Conservation (phyloP, 1,284 basidiomycete species). For the Flammula alnicola region DNA sequence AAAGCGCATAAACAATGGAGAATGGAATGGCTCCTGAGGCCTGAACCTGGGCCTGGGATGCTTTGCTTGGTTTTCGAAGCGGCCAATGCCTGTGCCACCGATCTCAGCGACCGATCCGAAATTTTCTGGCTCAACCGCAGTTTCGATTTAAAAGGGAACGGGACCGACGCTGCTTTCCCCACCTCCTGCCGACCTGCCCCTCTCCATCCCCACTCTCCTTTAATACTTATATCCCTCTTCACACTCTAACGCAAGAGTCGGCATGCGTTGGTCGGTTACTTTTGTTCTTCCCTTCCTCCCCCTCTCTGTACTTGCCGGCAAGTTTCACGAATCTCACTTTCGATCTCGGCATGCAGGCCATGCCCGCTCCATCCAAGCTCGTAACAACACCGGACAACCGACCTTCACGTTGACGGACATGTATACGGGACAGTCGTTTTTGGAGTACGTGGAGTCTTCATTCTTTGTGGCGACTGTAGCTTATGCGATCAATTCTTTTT, state of each 20-base stretch:
- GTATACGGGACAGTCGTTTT: slow-evolving; percentile 41
- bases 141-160: slow-evolving; percentile 11
- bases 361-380: slow-evolving; percentile 21
- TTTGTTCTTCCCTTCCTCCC: slow-evolving; percentile 20
- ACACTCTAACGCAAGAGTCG: not conserved
- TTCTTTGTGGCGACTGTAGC: not conserved
- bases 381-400: slow-evolving; percentile 26
- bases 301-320: slow-evolving; percentile 33
- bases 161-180: not conserved
- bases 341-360: slow-evolving; percentile 25
- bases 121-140: slow-evolving; percentile 6
- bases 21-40: no score
- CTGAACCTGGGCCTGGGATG: no score
- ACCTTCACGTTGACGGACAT: slow-evolving; percentile 36
- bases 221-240: slow-evolving; percentile 7
- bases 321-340: slow-evolving; percentile 22
- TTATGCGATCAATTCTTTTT: not conserved
- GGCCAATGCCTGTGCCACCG: slow-evolving; percentile 10
- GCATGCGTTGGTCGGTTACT: slow-evolving; percentile 17
- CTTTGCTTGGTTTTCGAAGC: no score
- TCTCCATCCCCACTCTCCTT: slow-evolving; percentile 9
- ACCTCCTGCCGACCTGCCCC: slow-evolving; percentile 1
- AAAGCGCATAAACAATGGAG: no score
- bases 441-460: slow-evolving; percentile 34
- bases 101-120: slow-evolving; percentile 5